Evolutionary conservation across 768 basidiomycete genomes (phyloP), one percentile per base, ranked within the genome.

Genomic region (Calocybe gangraenosa): DNA sequence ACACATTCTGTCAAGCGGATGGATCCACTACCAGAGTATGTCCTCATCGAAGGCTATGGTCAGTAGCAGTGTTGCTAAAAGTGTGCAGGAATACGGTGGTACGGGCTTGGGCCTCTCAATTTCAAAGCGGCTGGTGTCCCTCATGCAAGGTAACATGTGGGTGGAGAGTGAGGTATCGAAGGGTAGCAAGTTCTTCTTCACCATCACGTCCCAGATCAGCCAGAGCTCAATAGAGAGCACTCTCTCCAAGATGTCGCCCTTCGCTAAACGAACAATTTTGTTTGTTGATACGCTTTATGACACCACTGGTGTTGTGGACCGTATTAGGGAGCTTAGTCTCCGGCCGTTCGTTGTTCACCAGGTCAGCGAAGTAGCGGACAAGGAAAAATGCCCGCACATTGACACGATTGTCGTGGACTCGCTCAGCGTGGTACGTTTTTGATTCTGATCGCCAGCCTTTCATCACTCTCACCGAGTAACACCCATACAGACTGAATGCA

Each of bases 141-240:
- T 99, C 56, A 99, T 99, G 96, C 83, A 91, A 56, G 96, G 96
- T 37, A 91, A 95, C 58, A 90, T 99, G 76, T 99, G 96, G 96
- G 96, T 99, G 17, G 91, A 96, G 67, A 88, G 85, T 50, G 92
- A 95, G 63, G 89, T 95, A 48, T 78, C 87, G 37, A 87, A 90
- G 55, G 96, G 96, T 20, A 89, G 84, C 69, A 85, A 84, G 65
- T 95, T 97, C 79, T 95, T 88, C 80, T 98, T 98, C 74, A 94
- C 92, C 20, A 92, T 94, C 68, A 84, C 84, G 4, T 92, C 86
- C 19, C 86, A 87, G 65, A 84, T 91, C 57, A 84, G 81, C 53
- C 79, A 81, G 45, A 78, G 80, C 55, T 75, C 84, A 9, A 73
- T 87, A 61, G 92, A 93, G 42, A 73, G 69, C 48, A 86, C 82